Base-by-base conservation (phyloP, 352 stramenopile species). In the Globisporangium apiculatum region DNA sequence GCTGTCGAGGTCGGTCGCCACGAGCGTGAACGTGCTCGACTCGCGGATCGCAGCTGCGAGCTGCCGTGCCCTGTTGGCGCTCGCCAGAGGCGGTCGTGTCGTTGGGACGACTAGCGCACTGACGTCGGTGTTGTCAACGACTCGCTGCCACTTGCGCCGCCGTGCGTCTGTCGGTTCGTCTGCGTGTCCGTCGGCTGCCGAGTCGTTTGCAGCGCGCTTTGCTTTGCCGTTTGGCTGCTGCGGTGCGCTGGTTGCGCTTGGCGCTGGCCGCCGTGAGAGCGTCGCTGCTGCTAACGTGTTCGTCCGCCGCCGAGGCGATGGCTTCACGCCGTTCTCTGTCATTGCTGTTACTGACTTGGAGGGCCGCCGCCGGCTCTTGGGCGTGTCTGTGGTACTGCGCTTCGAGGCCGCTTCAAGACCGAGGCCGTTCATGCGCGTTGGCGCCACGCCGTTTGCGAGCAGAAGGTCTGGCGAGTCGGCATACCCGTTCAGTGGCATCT, bases 1-100 rank as follows among this genome's bases (percentile, higher is more conserved):
- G 4, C 65, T 72, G 0, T 64, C 67, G 10, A 93, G 47, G 53
- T 91, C 82, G 0, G 83, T 88, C 50, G 71, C 76, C 3, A 89
- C 68, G 53, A 89, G 74, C 46, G 88, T 77, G 52, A 80, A 83
- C 48, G 17, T 55, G 37, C 18, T 58, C 37, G 58, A 58, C 45
- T 43, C 35, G 36, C 52, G 58, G 10, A 64, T 51, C 4, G 54
- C 51, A 2, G 40, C 51, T 14, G 24, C 52, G 15, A 64, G 45
- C 10, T 66, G 51, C 9, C 51, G 40, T 17, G 55, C 43, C 11
- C 38, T 50, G 42, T 24, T 4, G 59, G 63, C 10, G 60, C 60
- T 18, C 55, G 35, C 5, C 18, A 31, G 42, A 11, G 42, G n/a
- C 4, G n/a, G 42, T n/a, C 42, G 42, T 15, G 42, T n/a, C 11